Conservation (phyloP, 129 eudicot species). For the Flaveria sonorensis region DNA sequence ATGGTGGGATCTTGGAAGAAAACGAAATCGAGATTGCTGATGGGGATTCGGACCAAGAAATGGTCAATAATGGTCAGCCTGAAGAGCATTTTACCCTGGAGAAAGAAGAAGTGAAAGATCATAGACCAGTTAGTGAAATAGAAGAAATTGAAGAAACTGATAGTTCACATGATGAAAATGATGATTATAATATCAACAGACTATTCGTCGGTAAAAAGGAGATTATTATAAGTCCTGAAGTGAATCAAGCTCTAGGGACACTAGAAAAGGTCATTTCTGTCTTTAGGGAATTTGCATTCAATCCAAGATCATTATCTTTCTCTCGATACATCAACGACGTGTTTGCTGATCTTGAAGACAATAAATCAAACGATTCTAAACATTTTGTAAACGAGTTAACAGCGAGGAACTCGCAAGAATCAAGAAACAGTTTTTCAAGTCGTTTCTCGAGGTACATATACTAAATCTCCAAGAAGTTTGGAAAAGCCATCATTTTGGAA, state of each 20-base stretch:
- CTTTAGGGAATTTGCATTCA: conserved; percentile 49
- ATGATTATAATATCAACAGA: neutral
- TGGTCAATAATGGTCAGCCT: conserved; percentile 2
- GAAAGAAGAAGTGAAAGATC: conserved; percentile 17
- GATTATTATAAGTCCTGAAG: conserved; percentile 61
- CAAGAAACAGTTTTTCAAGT: conserved; percentile 46
- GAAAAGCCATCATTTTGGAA: neutral
- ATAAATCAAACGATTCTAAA: conserved; percentile 32
- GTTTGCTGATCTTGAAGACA: conserved; percentile 26
- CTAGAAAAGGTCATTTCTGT: conserved; percentile 67
- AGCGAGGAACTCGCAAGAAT: conserved; percentile 34
- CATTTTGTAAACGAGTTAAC: conserved; percentile 36
- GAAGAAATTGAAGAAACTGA: conserved; percentile 43
- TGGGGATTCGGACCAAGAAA: conserved; percentile 29
- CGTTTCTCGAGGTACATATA: conserved; percentile 49
- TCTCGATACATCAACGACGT: conserved; percentile 24
- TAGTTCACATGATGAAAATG: conserved; percentile 17
- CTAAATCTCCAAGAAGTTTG: conserved; percentile 1
- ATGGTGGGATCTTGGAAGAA: conserved; percentile 27
- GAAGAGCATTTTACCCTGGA: conserved; percentile 28
- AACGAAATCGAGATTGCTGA: conserved; percentile 22
- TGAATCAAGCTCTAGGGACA: conserved; percentile 67
- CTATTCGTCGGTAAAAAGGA: conserved; percentile 26
- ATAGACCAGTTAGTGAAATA: conserved; percentile 50
- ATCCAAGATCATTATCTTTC: conserved; percentile 34